Evolutionary conservation across 345 rosid genomes (phyloP).

Genomic region (Kandelia obovata): DNA sequence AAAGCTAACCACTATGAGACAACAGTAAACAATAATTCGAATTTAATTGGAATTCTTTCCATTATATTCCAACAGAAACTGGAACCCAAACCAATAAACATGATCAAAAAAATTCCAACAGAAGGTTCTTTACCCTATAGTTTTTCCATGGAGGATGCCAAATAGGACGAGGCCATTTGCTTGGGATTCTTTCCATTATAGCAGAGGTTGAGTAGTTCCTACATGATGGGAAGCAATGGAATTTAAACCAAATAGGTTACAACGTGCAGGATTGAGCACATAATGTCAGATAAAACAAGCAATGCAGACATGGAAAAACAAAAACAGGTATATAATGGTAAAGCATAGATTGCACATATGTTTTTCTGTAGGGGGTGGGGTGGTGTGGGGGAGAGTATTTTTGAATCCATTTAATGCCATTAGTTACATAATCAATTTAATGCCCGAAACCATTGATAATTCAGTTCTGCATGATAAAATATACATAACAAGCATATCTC

Average conservation of each 20-base stretch:
- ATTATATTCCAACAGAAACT: too few species aligned
- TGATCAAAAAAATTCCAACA: not conserved
- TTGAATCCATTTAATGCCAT: too few species aligned
- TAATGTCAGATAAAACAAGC: not conserved
- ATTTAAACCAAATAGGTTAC: not conserved
- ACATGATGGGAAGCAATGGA: slow-evolving; percentile 10
- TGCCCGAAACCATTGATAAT: too few species aligned
- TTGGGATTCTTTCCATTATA: slow-evolving; percentile 90
- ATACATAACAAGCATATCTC: not conserved
- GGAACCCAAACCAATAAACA: too few species aligned
- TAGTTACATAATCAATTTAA: too few species aligned
- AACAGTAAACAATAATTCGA: too few species aligned
- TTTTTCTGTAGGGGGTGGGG: too few species aligned
- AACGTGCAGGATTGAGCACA: not conserved
- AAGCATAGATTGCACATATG: too few species aligned
- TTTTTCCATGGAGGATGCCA: slow-evolving; percentile 99
- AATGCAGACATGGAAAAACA: too few species aligned
- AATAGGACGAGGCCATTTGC: slow-evolving; percentile 96
- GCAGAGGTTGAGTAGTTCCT: slow-evolving; percentile 84
- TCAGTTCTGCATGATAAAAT: not conserved
- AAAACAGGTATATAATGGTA: too few species aligned
- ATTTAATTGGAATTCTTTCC: too few species aligned
- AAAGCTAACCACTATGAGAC: not conserved
- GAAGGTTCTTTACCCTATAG: slow-evolving; percentile 64
- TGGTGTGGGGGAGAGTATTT: too few species aligned